Percentiles rank a stretch among this genome's conserved stretches.
phyloP scores from a whole-genome alignment of 2,329 filamentous ascomycete genomes.

The Ophiostoma ips region DNA sequence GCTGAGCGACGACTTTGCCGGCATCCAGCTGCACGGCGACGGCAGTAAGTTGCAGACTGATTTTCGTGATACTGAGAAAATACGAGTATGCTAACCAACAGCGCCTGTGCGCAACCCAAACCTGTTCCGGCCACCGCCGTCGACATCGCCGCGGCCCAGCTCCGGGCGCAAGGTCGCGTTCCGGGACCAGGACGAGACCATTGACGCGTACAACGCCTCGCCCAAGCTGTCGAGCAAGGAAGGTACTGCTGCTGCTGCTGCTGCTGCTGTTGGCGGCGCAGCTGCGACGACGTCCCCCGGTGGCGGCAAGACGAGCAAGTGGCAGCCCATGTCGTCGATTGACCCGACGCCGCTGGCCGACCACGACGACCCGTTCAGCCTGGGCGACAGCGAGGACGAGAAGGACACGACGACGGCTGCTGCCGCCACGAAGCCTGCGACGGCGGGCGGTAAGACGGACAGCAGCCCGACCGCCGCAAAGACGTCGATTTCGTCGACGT shows the following conservation, averaged over 20 bases:
- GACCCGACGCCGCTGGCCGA: slow-evolving; percentile 76
- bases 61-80: neutral
- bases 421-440: slow-evolving; percentile 14
- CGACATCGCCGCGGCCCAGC: slow-evolving; percentile 34
- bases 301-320: slow-evolving; percentile 74
- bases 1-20: slow-evolving; percentile 75
- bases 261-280: slow-evolving; percentile 6
- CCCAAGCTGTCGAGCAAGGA: slow-evolving; percentile 42
- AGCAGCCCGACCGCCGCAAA: neutral
- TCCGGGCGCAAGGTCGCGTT: slow-evolving; percentile 43
- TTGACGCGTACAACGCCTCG: slow-evolving; percentile 55
- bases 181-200: slow-evolving; percentile 62
- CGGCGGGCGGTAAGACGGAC: slow-evolving; percentile 12
- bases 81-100: slow-evolving; percentile 18
- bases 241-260: slow-evolving; percentile 21
- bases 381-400: slow-evolving; percentile 92
- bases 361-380: slow-evolving; percentile 91
- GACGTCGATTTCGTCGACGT: slow-evolving; percentile 3
- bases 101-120: slow-evolving; percentile 60
- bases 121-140: slow-evolving; percentile 57
- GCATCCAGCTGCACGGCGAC: slow-evolving; percentile 48
- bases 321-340: slow-evolving; percentile 82
- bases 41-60: slow-evolving; percentile 37
- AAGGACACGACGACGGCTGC: slow-evolving; percentile 39
- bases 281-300: slow-evolving; percentile 11